Evolutionary conservation across 1,284 basidiomycete genomes (phyloP).

Genomic region (Leccinum subrobustum): DNA sequence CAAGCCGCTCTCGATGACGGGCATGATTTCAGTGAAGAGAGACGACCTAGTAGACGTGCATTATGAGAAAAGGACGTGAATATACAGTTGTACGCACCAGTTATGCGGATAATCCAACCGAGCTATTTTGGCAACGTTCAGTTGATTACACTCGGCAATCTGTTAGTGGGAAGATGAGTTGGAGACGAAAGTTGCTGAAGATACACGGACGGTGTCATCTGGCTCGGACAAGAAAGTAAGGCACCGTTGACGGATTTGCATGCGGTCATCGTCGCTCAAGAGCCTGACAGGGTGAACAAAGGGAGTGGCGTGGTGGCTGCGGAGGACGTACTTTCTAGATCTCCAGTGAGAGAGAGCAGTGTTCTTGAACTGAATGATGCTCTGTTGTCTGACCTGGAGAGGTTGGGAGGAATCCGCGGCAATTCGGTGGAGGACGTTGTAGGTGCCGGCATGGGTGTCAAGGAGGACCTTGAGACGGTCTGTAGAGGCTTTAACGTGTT

Average conservation of each 20-base stretch:
- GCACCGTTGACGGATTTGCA: slow-evolving; percentile 56
- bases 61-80: background rate
- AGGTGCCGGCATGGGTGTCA: slow-evolving; percentile 59
- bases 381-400: slow-evolving; percentile 65
- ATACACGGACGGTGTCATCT: slow-evolving; percentile 61
- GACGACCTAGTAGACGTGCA: slow-evolving; percentile 48
- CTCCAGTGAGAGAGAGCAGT: slow-evolving; percentile 64
- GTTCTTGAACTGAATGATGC: slow-evolving; percentile 84
- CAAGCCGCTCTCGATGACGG: slow-evolving; percentile 51
- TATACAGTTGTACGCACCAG: slow-evolving; percentile 47
- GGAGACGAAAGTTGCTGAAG: slow-evolving; percentile 2
- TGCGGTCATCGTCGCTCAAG: slow-evolving; percentile 61
- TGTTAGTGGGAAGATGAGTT: slow-evolving; percentile 29
- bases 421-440: slow-evolving; percentile 70
- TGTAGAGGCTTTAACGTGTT: slow-evolving; percentile 54
- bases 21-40: slow-evolving; percentile 58
- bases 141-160: slow-evolving; percentile 74
- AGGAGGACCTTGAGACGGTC: slow-evolving; percentile 64
- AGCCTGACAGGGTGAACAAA: slow-evolving; percentile 43
- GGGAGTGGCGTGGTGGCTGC: slow-evolving; percentile 6
- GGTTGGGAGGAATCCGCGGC: slow-evolving; percentile 57
- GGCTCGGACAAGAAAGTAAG: slow-evolving; percentile 65
- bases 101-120: slow-evolving; percentile 66
- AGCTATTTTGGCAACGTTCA: slow-evolving; percentile 69
- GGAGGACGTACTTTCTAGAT: slow-evolving; percentile 57